Conservation (phyloP, 2,329 filamentous ascomycete genomes). For the Microsporum audouinii region DNA sequence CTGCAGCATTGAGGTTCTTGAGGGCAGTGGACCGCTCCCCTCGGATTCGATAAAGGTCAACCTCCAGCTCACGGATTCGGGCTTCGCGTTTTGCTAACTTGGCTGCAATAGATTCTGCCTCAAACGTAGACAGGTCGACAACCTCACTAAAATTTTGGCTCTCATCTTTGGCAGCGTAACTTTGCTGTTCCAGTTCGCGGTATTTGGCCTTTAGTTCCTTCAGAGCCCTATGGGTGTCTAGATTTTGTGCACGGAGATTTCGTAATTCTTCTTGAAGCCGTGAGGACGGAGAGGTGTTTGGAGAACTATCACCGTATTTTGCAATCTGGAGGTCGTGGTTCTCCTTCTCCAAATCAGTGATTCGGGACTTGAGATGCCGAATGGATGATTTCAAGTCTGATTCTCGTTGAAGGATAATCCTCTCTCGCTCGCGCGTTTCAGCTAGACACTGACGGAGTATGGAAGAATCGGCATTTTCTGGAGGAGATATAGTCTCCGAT, state of each 20-base stretch:
- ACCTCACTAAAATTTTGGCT: slow-evolving; percentile 36
- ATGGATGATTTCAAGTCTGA: slow-evolving; percentile 50
- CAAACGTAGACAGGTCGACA: slow-evolving; percentile 37
- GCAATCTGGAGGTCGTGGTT: slow-evolving; percentile 49
- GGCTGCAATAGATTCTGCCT: slow-evolving; percentile 57
- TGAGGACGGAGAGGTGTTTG: slow-evolving; percentile 39
- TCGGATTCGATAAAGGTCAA: slow-evolving; percentile 53
- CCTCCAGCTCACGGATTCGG: slow-evolving; percentile 44
- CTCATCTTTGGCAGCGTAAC: slow-evolving; percentile 33
- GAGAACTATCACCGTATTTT: slow-evolving; percentile 43
- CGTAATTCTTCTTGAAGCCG: slow-evolving; percentile 43
- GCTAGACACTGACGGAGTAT: slow-evolving; percentile 52
- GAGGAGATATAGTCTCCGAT: slow-evolving; percentile 24
- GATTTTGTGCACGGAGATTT: slow-evolving; percentile 50
- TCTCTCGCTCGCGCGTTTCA: slow-evolving; percentile 54
- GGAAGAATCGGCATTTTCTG: slow-evolving; percentile 41
- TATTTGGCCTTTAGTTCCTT: slow-evolving; percentile 45
- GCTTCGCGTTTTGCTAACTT: slow-evolving; percentile 59
- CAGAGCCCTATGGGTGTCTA: slow-evolving; percentile 48
- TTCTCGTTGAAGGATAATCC: slow-evolving; percentile 55
- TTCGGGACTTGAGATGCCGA: slow-evolving; percentile 52
- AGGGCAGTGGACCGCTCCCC: slow-evolving; percentile 35
- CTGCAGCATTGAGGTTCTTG: slow-evolving; percentile 31
- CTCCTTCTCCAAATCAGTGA: slow-evolving; percentile 56
- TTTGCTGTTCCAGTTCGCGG: slow-evolving; percentile 42